These are phyloP conservation scores for Pseudogymnoascus sp. DNA, from an alignment of 2,329 filamentous ascomycete species.

Conservation along the genomic window DNA sequence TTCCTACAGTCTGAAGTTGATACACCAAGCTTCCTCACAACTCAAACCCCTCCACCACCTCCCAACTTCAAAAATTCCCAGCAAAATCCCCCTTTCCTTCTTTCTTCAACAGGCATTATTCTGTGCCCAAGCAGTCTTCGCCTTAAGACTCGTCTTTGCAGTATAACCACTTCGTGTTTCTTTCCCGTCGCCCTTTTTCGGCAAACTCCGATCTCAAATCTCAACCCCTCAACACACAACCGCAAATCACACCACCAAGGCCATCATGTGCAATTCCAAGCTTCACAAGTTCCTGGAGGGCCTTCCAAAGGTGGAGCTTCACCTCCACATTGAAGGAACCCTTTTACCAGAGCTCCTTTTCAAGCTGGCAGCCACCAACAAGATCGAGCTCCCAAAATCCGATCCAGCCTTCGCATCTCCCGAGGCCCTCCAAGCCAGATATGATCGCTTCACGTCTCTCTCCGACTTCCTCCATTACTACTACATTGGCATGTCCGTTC, in stretches of 20 bases:
- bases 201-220: not conserved
- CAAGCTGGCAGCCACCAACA: conserved; percentile 59
- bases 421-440: conserved; percentile 53
- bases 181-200: not conserved
- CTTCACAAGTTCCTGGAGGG: conserved; percentile 47
- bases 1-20: not conserved
- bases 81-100: not conserved
- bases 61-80: not conserved
- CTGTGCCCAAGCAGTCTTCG: not conserved
- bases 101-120: not conserved
- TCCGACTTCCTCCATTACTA: conserved; percentile 76
- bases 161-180: not conserved
- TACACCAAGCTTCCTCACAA: not conserved
- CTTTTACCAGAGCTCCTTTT: conserved; percentile 66
- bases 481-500: conserved; percentile 67
- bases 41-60: not conserved
- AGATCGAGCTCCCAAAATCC: conserved; percentile 46
- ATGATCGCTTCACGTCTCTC: conserved; percentile 60
- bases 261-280: conserved; percentile 22
- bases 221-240: not conserved
- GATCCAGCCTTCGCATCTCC: conserved; percentile 58
- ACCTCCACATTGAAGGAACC: conserved; percentile 73
- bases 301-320: conserved; percentile 75
- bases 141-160: not conserved
- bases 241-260: not conserved